Percentiles rank a stretch among this genome's conserved stretches.
Evolutionary conservation across 306 rosid genomes (phyloP).

Genomic region (Bauhinia variegata): DNA sequence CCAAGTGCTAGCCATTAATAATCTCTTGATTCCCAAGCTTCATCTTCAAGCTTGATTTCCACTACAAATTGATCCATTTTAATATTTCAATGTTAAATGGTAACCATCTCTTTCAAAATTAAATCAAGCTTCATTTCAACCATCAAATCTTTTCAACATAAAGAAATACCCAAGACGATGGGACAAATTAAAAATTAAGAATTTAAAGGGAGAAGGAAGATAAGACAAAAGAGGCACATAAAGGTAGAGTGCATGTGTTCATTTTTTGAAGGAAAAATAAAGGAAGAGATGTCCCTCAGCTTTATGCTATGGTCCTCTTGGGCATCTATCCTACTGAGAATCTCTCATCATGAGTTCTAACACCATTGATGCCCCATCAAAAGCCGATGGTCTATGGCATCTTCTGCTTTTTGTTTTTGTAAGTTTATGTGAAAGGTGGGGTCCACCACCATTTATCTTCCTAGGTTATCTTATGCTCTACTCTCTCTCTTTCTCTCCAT

Average conservation of each 20-base stretch:
- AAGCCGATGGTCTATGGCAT: conserved; percentile 41
- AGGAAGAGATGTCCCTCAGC: conserved; percentile 34
- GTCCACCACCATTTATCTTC: conserved; percentile 47
- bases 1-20: conserved; percentile 14
- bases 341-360: conserved; percentile 26
- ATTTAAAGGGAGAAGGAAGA: background rate
- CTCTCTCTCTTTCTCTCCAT: background rate
- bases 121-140: too few relatives aligned
- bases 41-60: conserved; percentile 33
- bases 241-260: conserved; percentile 29
- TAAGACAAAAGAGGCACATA: conserved; percentile 45
- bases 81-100: background rate
- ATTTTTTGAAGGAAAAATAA: conserved; percentile 18
- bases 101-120: too few relatives aligned
- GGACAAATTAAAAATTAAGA: conserved; percentile 30
- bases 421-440: conserved; percentile 29
- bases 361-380: conserved; percentile 26
- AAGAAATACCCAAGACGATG: conserved; percentile 24
- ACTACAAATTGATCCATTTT: conserved; percentile 8
- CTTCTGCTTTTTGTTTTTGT: conserved; percentile 31
- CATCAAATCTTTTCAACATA: background rate
- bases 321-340: conserved; percentile 34
- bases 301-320: conserved; percentile 40
- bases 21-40: conserved; percentile 31
- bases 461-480: conserved; percentile 36